A percentile compares a stretch with the other conserved stretches of the same genome.
Conservation (phyloP, 352 stramenopile species). For the Thalassiosira mediterranea region DNA sequence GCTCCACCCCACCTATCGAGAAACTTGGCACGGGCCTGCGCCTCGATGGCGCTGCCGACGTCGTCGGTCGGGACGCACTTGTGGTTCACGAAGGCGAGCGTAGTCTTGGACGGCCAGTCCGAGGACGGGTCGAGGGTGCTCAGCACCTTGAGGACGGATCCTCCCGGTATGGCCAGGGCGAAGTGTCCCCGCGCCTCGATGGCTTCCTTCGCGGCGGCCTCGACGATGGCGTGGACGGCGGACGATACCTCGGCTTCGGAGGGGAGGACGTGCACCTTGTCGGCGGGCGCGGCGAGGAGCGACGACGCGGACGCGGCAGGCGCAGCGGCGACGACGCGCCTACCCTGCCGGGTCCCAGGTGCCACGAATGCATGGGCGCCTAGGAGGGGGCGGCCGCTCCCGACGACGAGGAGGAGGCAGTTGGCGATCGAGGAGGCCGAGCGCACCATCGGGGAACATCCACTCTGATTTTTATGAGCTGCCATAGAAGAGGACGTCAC, state of each 20-base stretch:
- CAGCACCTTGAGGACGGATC: conserved; percentile 78
- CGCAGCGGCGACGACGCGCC: no score
- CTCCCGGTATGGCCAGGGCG: conserved; percentile 77
- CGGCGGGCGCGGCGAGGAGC: conserved; percentile 19
- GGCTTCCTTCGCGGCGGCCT: conserved; percentile 47
- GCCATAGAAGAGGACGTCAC: no score
- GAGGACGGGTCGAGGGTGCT: conserved; percentile 24
- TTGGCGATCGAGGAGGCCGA: no score
- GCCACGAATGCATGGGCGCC: no score
- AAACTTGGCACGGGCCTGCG: conserved; percentile 72
- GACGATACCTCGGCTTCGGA: conserved; percentile 44
- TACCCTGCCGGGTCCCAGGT: no score
- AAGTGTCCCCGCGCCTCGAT: conserved; percentile 66
- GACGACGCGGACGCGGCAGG: not conserved
- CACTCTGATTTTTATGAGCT: no score
- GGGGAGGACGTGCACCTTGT: conserved; percentile 54
- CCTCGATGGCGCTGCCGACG: conserved; percentile 63
- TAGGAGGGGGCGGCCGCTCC: no score
- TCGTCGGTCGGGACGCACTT: conserved; percentile 76
- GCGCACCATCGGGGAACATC: no score
- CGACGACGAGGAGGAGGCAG: no score
- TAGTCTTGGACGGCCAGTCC: conserved; percentile 69
- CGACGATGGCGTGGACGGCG: conserved; percentile 58
- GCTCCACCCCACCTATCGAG: conserved; percentile 60
- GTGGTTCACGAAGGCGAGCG: conserved; percentile 82